Evolutionary conservation across 768 basidiomycete genomes (phyloP), one percentile per base, ranked within the genome.

Genomic region (Russula griseocarnosa): DNA sequence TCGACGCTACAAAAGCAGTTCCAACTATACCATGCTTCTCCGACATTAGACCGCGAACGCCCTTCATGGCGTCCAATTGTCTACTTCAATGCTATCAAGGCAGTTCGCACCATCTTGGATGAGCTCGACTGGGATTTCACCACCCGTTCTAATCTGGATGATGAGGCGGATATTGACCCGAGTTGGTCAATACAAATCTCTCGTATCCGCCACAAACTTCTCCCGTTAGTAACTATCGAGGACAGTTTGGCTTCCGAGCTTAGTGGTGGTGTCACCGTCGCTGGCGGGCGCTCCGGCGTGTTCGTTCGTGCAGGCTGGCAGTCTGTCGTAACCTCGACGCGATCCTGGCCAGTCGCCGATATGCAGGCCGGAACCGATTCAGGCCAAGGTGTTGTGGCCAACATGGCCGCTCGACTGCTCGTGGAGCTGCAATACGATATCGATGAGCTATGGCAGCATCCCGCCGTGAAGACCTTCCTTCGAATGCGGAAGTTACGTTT

Each of bases 1-100:
- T 90, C 89, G 2, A 92, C 91, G 3, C 79, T 92, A 14, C 88
- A 87, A 70, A 92, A 92, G 70, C 90, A 92, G 73, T 90, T 92
- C 70, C 89, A 92, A 70, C 79, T 92, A 0, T 87, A 85, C 74
- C 90, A 91, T 70, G 85, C 89, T 9, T 85, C 73, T 9, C 68
- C 70, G 55, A 70, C 72, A 28, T 69, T 79, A 56, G 78, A 79
- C 63, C 66, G 67, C 30, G 78, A 80, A 66, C 74, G 76, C 10
- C 74, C 76, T 5, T 72, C 75, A 32, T 80, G 79, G 79, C 73
- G 77, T 26, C 77, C 77, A 30, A 76, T 80, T 67, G 78, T 80
- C 64, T 78, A 77, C 69, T 76, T 79, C 70, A 80, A 80, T 69
- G 71, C 79, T 67, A 83, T 93, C 56, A 67, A 62, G 67, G 62